A percentile compares a stretch with the other conserved stretches of the same genome.
phyloP scores from a whole-genome alignment of 768 basidiomycete genomes.

The Rhizopogon salebrosus region DNA sequence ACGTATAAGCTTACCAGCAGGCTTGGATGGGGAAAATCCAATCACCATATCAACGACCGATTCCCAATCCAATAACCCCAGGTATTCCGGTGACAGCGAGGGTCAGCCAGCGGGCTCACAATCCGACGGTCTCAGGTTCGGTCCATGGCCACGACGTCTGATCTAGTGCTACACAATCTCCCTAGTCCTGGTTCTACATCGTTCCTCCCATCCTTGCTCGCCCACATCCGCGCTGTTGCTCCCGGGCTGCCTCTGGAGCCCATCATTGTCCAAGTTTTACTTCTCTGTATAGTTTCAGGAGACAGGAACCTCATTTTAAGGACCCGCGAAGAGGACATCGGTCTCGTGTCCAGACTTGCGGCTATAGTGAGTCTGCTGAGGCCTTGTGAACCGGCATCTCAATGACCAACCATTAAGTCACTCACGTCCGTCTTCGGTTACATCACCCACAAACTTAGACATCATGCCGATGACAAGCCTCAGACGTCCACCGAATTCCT shows the following conservation, averaged over 20 bases:
- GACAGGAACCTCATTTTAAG: slow-evolving; percentile 62
- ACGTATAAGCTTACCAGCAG: background rate
- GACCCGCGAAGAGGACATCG: slow-evolving; percentile 60
- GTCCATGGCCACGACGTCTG: slow-evolving; percentile 12
- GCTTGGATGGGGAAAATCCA: background rate
- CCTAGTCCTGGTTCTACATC: slow-evolving; percentile 36
- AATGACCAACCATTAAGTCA: slow-evolving; percentile 35
- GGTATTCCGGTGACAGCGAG: too few relatives aligned
- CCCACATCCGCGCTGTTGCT: slow-evolving; percentile 37
- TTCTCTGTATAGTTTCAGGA: slow-evolving; percentile 59
- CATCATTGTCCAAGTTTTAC: slow-evolving; percentile 58
- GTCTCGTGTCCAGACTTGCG: slow-evolving; percentile 51
- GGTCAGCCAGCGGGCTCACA: too few relatives aligned
- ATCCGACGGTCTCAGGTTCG: too few relatives aligned
- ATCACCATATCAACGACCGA: background rate
- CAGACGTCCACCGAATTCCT: slow-evolving; percentile 26
- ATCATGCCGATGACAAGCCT: slow-evolving; percentile 24
- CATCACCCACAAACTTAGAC: slow-evolving; percentile 51
- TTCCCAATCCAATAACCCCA: background rate
- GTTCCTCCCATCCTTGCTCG: slow-evolving; percentile 48
- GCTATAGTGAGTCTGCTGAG: slow-evolving; percentile 38
- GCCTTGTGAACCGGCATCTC: background rate
- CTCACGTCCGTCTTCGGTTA: slow-evolving; percentile 57
- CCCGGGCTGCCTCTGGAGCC: slow-evolving; percentile 55
- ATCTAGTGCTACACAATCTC: slow-evolving; percentile 24